phyloP scores from a whole-genome alignment of 345 rosid genomes.

The Aquilaria sinensis region DNA sequence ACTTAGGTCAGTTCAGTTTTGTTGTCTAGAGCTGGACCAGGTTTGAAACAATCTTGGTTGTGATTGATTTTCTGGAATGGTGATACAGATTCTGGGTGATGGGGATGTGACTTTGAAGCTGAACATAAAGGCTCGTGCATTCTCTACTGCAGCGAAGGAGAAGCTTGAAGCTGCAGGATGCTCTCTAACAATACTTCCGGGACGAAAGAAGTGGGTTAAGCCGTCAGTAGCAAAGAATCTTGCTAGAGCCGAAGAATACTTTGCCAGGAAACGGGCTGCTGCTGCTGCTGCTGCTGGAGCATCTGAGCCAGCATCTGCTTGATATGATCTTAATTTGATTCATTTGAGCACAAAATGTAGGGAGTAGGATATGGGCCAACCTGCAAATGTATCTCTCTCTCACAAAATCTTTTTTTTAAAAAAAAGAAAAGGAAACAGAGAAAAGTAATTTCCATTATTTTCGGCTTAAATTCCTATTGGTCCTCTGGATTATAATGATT shows the following conservation, averaged over 20 bases:
- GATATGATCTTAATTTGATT: constrained; percentile 2
- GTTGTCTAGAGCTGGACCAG: too few species aligned
- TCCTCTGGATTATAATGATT: too few species aligned
- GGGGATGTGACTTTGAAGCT: constrained; percentile 79
- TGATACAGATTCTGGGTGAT: constrained; percentile 62
- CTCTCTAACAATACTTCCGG: constrained; percentile 67
- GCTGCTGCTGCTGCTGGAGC: constrained; percentile 40
- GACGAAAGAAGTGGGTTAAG: constrained; percentile 91
- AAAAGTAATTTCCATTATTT: too few species aligned
- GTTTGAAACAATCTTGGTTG: neutral
- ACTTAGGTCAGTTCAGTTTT: too few species aligned
- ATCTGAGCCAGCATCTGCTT: constrained; percentile 23
- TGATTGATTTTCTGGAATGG: neutral
- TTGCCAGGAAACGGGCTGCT: constrained; percentile 78
- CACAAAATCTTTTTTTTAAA: too few species aligned
- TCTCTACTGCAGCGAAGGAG: constrained; percentile 73
- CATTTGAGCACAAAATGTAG: too few species aligned
- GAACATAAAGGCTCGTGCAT: constrained; percentile 70
- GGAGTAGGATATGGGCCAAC: too few species aligned
- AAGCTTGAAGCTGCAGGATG: constrained; percentile 83
- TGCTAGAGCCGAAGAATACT: constrained; percentile 82
- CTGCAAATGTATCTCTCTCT: too few species aligned
- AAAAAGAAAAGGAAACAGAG: too few species aligned
- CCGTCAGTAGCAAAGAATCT: constrained; percentile 80
- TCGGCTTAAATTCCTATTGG: too few species aligned